Evolutionary conservation across 352 stramenopile species (phyloP), one percentile per base, ranked within the genome.

Genomic region (Phytophthora fragariae): DNA sequence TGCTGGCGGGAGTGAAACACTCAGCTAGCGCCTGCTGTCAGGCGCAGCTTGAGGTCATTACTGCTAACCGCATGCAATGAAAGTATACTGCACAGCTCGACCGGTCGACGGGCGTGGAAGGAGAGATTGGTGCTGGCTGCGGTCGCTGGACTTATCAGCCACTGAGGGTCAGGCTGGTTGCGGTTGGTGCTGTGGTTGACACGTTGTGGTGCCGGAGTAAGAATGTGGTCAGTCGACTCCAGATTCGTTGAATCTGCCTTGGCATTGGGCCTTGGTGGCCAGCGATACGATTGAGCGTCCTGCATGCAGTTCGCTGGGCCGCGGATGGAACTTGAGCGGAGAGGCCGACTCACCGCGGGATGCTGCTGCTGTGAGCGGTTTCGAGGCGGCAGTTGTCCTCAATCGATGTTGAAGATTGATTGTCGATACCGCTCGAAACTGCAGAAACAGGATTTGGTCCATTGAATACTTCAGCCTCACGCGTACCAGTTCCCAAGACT

Each of bases 131-230:
- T 33, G 27, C 31, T 72, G 57, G 37, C 57, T 67, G 58, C 41
- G 19, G 24, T 62, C 41, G 44, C 70, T 73, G 70, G 57, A 73
- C 64, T 69, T 68, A 57, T 72, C 62, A 67, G 62, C 56, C 62
- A 73, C 14, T 19, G 37, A 1, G 19, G 12, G 35, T 24, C 11
- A 47, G 11, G 57, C 14, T 27, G 57, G 56, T 50, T 62, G 55
- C 37, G 11, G 15, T 55, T 53, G 47, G 37, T 44, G 10, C 9
- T 7, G 5, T 54, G n/a, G 47, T 54, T 73, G 59, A 73, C 50
- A 35, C 24, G 64, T 62, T 64, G 58, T 71, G 54, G n/a, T 60
- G 65, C 63, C 53, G 65, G 15, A 27, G 46, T 74, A 74, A 74
- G 52, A 73, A 70, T 68, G 57, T 68, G 46, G 65, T 70, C 70